Evolutionary conservation across 345 rosid genomes (phyloP).

Genomic region (Sonneratia caseolaris): DNA sequence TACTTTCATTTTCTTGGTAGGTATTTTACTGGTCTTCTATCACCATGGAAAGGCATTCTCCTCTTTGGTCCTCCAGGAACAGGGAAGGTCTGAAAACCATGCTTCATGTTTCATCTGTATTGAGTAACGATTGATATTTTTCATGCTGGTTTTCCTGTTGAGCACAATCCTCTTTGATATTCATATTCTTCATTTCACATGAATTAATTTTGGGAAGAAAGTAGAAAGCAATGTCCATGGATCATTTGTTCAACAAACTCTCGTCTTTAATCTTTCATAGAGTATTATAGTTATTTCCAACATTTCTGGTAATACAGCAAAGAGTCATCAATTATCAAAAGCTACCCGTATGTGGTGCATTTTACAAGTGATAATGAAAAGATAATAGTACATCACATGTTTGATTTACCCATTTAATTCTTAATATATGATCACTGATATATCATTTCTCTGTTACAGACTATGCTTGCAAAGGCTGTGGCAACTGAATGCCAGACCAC

Average conservation of each 20-base stretch:
- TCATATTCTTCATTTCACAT: background rate
- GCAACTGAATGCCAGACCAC: conserved; percentile 99
- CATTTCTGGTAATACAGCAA: background rate
- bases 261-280: too few species aligned
- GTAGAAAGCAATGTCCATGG: too few species aligned
- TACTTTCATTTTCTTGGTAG: conserved; percentile 17
- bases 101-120: background rate
- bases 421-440: background rate
- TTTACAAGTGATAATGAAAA: background rate
- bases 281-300: background rate
- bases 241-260: too few species aligned
- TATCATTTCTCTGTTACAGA: conserved; percentile 37
- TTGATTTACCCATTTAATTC: background rate
- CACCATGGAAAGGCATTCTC: conserved; percentile 99
- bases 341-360: too few species aligned
- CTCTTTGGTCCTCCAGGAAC: conserved; percentile 99
- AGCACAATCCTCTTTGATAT: background rate
- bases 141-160: background rate
- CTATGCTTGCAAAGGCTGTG: conserved; percentile 99
- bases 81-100: conserved; percentile 60
- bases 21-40: conserved; percentile 84
- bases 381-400: background rate
- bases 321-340: background rate
- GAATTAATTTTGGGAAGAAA: too few species aligned
- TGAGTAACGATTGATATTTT: too few species aligned